Percentiles rank a stretch among this genome's conserved stretches.
Evolutionary conservation across 495 filamentous ascomycete genomes (phyloP).

Genomic region (Corynascus novoguineensis): DNA sequence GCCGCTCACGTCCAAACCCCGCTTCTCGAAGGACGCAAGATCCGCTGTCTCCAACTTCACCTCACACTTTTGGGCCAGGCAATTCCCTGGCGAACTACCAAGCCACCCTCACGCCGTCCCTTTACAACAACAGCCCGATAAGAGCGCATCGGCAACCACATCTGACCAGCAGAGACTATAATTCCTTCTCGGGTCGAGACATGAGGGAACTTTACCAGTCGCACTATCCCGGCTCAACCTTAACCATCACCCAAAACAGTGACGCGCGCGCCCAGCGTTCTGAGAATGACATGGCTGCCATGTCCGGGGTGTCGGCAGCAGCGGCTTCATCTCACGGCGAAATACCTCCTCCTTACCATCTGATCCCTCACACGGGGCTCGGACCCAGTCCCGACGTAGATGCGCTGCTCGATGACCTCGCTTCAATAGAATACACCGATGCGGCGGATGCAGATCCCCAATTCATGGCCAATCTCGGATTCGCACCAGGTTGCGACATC

Average conservation of each 20-base stretch:
- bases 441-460: constrained; percentile 40
- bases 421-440: constrained; percentile 56
- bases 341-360: constrained; percentile 18
- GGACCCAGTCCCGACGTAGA: constrained; percentile 42
- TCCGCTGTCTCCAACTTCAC: background rate
- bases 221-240: background rate
- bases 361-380: constrained; percentile 11
- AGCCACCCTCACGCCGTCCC: background rate
- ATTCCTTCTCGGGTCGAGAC: background rate
- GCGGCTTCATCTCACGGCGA: constrained; percentile 8
- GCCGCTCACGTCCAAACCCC: background rate
- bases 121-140: background rate
- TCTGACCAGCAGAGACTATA: background rate
- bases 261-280: background rate
- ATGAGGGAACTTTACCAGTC: background rate
- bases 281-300: background rate
- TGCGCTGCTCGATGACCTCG: constrained; percentile 57
- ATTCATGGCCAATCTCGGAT: constrained; percentile 55
- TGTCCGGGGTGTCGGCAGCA: background rate
- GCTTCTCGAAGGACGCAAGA: background rate
- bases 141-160: background rate
- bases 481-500: constrained; percentile 38
- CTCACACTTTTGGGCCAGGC: background rate
- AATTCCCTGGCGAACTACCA: background rate
- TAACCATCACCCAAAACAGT: constrained; percentile 1